Evolutionary conservation across 2,329 filamentous ascomycete species (phyloP), one percentile per base, ranked within the genome.

Genomic region (Dothistroma septosporum): DNA sequence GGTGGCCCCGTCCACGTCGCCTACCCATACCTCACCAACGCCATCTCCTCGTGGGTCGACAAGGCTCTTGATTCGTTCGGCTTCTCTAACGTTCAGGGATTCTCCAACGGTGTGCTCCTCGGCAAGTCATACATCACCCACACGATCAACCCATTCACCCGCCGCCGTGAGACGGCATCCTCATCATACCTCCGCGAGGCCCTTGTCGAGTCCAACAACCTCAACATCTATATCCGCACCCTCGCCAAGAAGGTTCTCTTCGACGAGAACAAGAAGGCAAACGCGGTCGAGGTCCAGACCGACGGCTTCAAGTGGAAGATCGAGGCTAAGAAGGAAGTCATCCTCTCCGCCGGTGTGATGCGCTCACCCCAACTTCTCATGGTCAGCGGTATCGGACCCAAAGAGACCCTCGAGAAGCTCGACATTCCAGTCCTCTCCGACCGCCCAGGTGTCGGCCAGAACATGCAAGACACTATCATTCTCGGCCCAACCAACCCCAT

Each of bases 331-430:
- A 75, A 76, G 50, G 77, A 80, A 64, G 75, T 80, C 32, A 77
- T 80, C 31, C 59, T 80, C 0, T 77, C 77, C 0, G 77, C 76
- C 1, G 78, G 77, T 16, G 70, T 72, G 2, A 77, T 78, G 46
- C 75, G 76, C 35, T 77, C 74, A 0, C 78, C 77, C 0, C 76
- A 79, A 58, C 66, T 73, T 0, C 55, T 73, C n/a, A 70, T 70
- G 70, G 62, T 73, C 0, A 72, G 70, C 19, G 72, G 71, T n/a
- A 61, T 72, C 52, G 66, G 68, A 8, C 65, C 66, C 14, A 72
- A 69, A 0, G 69, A 71, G 2, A 68, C 69, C 2, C 66, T 78
- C n/a, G 56, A 66, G 19, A 44, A 68, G 9, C 63, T 71, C 32
- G 61, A 62, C 11, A 77, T 78, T 52, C 62, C 67, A 0, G 55